These are phyloP conservation scores for Jamesozyma piceae DNA, from an alignment of 805 yeast species.

Conservation along the genomic window DNA sequence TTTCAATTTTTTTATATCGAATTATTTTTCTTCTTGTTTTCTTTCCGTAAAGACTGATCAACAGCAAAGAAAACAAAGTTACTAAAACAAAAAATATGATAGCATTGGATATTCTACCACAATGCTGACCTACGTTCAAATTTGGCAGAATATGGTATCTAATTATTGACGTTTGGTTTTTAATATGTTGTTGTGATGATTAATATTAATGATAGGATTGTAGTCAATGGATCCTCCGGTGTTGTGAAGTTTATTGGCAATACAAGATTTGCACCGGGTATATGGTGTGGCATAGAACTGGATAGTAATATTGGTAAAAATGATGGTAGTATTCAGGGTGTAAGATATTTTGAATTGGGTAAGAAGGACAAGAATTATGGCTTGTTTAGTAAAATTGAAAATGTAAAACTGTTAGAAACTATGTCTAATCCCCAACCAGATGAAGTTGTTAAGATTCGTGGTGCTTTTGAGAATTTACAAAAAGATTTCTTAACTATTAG, in stretches of 20 bases:
- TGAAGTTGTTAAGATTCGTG: slow-evolving; percentile 12
- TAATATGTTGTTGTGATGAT: slow-evolving; percentile 2
- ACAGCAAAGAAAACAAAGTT: not conserved
- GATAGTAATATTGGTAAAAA: slow-evolving; percentile 74
- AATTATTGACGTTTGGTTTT: not conserved
- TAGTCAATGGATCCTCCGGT: slow-evolving; percentile 36
- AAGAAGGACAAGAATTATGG: slow-evolving; percentile 4
- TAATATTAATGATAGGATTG: slow-evolving; percentile 28
- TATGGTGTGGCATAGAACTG: slow-evolving; percentile 77
- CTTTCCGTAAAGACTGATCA: not conserved
- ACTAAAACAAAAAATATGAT: no score
- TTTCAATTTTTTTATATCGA: no score
- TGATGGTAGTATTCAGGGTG: slow-evolving; percentile 62
- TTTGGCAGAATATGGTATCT: not conserved
- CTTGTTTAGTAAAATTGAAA: slow-evolving; percentile 3
- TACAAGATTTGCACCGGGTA: slow-evolving; percentile 51
- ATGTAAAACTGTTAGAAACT: not conserved
- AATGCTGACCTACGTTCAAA: not conserved
- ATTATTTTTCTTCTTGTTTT: not conserved
- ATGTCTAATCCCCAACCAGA: not conserved
- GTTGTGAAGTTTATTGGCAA: slow-evolving; percentile 41
- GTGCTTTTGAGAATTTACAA: slow-evolving; percentile 39
- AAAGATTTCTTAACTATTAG: slow-evolving; percentile 31
- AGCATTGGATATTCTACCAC: no score
- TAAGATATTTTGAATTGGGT: slow-evolving; percentile 44